Evolutionary conservation across 1,284 basidiomycete species (phyloP).

Genomic region (Mycosarcoma maydis): DNA sequence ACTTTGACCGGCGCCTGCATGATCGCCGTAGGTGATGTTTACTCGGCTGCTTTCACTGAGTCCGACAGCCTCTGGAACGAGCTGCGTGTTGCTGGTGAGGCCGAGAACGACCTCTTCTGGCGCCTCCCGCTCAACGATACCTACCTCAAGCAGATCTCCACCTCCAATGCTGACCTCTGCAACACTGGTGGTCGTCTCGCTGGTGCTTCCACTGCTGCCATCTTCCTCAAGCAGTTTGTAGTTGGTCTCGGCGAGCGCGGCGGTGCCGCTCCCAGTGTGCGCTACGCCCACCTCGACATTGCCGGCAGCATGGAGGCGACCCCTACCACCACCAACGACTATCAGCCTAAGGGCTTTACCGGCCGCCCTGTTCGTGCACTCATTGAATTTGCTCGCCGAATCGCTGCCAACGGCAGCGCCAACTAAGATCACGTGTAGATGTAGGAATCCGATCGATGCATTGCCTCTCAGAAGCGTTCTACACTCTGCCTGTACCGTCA

Average conservation of each 20-base stretch:
- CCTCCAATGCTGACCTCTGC: slow-evolving; percentile 82
- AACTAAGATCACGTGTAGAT: no score
- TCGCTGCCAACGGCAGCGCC: slow-evolving; percentile 21
- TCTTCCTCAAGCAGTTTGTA: slow-evolving; percentile 82
- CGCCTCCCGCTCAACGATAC: slow-evolving; percentile 75
- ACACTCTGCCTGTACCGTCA: no score
- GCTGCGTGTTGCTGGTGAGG: slow-evolving; percentile 78
- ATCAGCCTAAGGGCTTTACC: slow-evolving; percentile 81
- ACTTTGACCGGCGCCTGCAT: slow-evolving; percentile 75
- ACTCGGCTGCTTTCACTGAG: slow-evolving; percentile 79
- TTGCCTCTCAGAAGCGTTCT: no score
- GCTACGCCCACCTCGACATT: slow-evolving; percentile 73
- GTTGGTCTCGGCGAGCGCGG: slow-evolving; percentile 63
- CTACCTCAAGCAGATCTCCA: slow-evolving; percentile 79
- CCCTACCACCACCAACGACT: slow-evolving; percentile 71
- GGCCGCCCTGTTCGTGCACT: slow-evolving; percentile 79
- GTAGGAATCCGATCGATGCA: no score
- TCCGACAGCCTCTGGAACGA: slow-evolving; percentile 73
- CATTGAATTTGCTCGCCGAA: slow-evolving; percentile 65
- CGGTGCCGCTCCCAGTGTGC: slow-evolving; percentile 41
- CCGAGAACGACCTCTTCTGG: slow-evolving; percentile 70
- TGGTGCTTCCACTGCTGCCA: slow-evolving; percentile 82
- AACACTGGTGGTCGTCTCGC: slow-evolving; percentile 79
- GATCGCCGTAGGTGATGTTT: slow-evolving; percentile 73
- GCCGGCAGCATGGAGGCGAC: slow-evolving; percentile 76